Conservation (phyloP, 2,329 filamentous ascomycete genomes). For the Volutella citrinella region DNA sequence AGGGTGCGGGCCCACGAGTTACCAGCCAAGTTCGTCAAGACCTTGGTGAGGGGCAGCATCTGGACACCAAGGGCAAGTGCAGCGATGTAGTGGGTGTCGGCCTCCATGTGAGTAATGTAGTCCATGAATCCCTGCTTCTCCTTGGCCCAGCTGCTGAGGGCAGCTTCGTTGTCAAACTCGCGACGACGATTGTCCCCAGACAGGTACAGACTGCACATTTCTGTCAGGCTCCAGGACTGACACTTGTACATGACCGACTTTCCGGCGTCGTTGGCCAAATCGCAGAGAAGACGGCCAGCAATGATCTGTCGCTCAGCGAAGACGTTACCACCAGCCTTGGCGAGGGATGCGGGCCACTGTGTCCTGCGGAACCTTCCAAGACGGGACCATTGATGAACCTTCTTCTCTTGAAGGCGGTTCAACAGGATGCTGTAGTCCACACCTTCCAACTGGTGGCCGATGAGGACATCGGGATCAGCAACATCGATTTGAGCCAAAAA, state of each 20-base stretch:
- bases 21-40: constrained; percentile 91
- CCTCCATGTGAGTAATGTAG: constrained; percentile 89
- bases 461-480: constrained; percentile 87
- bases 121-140: constrained; percentile 84
- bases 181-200: constrained; percentile 67
- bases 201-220: constrained; percentile 94
- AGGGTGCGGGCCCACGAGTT: constrained; percentile 98
- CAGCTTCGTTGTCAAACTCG: constrained; percentile 85
- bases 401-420: constrained; percentile 82
- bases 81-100: constrained; percentile 93
- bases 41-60: constrained; percentile 89
- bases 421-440: constrained; percentile 92
- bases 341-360: constrained; percentile 84
- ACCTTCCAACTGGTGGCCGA: constrained; percentile 95
- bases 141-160: constrained; percentile 78
- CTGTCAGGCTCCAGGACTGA: constrained; percentile 95
- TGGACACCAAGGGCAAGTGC: constrained; percentile 86
- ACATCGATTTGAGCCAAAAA: constrained; percentile 86
- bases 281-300: constrained; percentile 84
- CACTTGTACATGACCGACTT: constrained; percentile 97
- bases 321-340: constrained; percentile 82
- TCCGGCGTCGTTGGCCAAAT: constrained; percentile 92
- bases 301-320: constrained; percentile 91
- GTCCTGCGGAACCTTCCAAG: constrained; percentile 81
- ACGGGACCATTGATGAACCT: constrained; percentile 90